Evolutionary conservation across 2,329 filamentous ascomycete species (phyloP).

Genomic region (Scedosporium minutisporum): DNA sequence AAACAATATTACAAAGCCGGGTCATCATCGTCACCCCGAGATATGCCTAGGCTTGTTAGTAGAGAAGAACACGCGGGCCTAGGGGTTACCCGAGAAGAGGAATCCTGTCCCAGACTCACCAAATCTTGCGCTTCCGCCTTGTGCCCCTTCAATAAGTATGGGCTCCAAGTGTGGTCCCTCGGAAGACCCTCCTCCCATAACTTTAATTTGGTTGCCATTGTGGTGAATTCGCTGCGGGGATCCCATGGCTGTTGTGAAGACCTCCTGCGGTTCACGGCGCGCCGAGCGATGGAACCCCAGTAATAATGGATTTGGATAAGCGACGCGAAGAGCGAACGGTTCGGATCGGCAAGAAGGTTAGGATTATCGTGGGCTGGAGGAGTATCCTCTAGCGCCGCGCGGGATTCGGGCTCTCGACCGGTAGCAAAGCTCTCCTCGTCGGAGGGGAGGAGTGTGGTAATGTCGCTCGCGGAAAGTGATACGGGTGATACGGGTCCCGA

Average conservation of each 20-base stretch:
- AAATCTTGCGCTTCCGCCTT: constrained; percentile 40
- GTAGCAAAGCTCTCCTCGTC: constrained; percentile 41
- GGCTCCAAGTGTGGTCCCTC: constrained; percentile 36
- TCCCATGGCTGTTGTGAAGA: constrained; percentile 35
- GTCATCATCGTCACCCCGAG: constrained; percentile 45
- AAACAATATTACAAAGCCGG: constrained; percentile 46
- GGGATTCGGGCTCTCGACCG: constrained; percentile 35
- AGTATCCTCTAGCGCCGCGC: constrained; percentile 44
- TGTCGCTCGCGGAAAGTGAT: constrained; percentile 41
- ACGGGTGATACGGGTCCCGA: constrained; percentile 42
- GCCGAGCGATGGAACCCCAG: constrained; percentile 42
- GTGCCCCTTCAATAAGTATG: constrained; percentile 30
- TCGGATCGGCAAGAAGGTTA: constrained; percentile 28
- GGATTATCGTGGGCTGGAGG: constrained; percentile 38
- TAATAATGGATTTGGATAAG: constrained; percentile 45
- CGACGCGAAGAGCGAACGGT: constrained; percentile 44
- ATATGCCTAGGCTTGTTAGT: constrained; percentile 31
- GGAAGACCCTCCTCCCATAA: constrained; percentile 41
- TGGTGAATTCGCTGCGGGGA: constrained; percentile 34
- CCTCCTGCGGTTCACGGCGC: constrained; percentile 34
- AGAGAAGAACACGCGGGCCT: neutral
- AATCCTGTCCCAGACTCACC: constrained; percentile 20
- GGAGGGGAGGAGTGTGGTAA: constrained; percentile 43
- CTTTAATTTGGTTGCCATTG: constrained; percentile 29
- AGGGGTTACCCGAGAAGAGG: neutral